Conservation (phyloP, 1,284 basidiomycete genomes). For the Prillingera fragicola region DNA sequence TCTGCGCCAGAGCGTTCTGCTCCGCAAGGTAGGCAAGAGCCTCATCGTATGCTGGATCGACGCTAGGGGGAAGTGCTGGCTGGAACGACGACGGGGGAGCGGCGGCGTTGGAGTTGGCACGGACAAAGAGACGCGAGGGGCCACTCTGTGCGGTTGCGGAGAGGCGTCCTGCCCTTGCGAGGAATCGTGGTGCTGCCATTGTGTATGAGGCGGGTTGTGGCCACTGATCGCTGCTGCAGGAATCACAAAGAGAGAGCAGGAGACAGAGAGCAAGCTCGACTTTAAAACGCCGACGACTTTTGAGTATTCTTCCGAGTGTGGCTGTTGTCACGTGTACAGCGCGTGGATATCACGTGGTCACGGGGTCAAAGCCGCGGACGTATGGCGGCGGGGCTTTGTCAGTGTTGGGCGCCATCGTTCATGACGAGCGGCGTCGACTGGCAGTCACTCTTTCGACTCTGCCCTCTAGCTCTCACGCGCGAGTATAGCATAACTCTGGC, state of each 20-base stretch:
- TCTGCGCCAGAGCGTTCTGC: constrained; percentile 3
- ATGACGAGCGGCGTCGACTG: too few species aligned
- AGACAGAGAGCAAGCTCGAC: background rate
- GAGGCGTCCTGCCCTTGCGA: constrained; percentile 15
- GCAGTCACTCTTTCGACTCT: too few species aligned
- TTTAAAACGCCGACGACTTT: too few species aligned
- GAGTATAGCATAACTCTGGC: too few species aligned
- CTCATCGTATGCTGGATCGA: constrained; percentile 42
- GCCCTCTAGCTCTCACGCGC: too few species aligned
- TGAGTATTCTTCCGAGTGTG: too few species aligned
- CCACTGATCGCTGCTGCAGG: too few species aligned
- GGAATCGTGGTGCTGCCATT: constrained; percentile 13
- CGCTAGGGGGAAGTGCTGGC: constrained; percentile 38
- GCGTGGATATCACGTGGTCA: too few species aligned
- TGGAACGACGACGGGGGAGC: constrained; percentile 25
- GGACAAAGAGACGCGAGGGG: constrained; percentile 14
- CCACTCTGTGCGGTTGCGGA: constrained; percentile 8
- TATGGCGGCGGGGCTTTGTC: too few species aligned
- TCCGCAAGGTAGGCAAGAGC: constrained; percentile 35
- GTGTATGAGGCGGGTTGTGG: constrained; percentile 1
- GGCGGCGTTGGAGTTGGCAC: constrained; percentile 17
- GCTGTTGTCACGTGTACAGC: too few species aligned
- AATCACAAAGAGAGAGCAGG: background rate
- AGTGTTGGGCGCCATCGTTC: too few species aligned
- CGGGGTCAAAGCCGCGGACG: too few species aligned